phyloP scores from a whole-genome alignment of 2,329 filamentous ascomycete species.

The Epichloe sp. region DNA sequence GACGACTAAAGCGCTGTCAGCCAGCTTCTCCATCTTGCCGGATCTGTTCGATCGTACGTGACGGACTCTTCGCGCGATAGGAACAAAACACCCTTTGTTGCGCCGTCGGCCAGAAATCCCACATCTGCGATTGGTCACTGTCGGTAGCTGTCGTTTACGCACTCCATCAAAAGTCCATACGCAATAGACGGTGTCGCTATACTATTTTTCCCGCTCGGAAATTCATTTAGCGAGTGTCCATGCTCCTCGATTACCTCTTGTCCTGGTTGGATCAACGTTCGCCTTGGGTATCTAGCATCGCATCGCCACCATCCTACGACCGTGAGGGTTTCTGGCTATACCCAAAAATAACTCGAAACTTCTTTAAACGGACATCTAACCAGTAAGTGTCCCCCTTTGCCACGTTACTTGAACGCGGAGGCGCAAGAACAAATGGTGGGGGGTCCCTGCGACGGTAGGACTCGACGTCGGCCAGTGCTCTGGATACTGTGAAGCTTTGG shows the following conservation, averaged over 20 bases:
- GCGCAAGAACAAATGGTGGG: background rate
- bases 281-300: background rate
- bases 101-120: background rate
- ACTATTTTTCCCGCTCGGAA: background rate
- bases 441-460: background rate
- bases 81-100: background rate
- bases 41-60: background rate
- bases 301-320: background rate
- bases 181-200: background rate
- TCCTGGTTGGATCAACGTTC: background rate
- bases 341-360: background rate
- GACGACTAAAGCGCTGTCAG: background rate
- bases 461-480: background rate
- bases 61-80: background rate
- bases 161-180: background rate
- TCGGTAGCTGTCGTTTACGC: background rate
- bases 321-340: background rate
- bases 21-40: background rate
- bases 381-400: background rate
- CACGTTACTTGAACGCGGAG: background rate
- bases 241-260: background rate
- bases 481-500: background rate
- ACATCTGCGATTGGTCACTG: background rate
- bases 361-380: background rate
- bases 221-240: background rate